Conservation (phyloP, 495 filamentous ascomycete species). For the Aspergillus homomorphus region DNA sequence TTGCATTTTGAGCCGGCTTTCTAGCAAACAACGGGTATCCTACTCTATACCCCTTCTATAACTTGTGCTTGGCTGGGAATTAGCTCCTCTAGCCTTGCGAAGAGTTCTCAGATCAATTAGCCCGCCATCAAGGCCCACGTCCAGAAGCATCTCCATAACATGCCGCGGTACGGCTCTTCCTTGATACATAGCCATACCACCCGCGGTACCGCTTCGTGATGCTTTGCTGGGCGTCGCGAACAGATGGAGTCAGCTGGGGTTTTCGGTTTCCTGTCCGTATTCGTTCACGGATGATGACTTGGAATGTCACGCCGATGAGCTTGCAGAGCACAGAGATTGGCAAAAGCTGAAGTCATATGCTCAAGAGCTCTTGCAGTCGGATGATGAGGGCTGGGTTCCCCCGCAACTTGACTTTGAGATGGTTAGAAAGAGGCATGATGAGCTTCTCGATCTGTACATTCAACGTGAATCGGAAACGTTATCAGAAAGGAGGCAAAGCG, state of each 20-base stretch:
- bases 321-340: conserved; percentile 25
- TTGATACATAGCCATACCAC: too few species aligned
- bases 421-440: conserved; percentile 16
- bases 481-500: conserved; percentile 22
- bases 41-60: too few species aligned
- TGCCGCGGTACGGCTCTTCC: too few species aligned
- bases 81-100: too few species aligned
- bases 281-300: conserved; percentile 20
- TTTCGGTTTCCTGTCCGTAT: conserved; percentile 23
- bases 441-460: conserved; percentile 21
- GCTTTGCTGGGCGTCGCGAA: conserved; percentile 23
- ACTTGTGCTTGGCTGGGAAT: too few species aligned
- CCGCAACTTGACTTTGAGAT: conserved; percentile 26
- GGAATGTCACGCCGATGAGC: conserved; percentile 16
- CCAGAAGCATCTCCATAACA: too few species aligned
- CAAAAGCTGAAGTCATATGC: conserved; percentile 23
- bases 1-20: too few species aligned
- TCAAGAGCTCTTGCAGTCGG: conserved; percentile 26
- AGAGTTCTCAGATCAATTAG: too few species aligned
- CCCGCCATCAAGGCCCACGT: too few species aligned
- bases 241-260: conserved; percentile 21
- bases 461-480: conserved; percentile 16
- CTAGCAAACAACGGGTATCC: too few species aligned
- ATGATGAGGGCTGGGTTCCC: conserved; percentile 31
- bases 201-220: conserved; percentile 27